Base-by-base conservation (phyloP, 177 flowering plant genomes). In the Vitis hybrid region DNA sequence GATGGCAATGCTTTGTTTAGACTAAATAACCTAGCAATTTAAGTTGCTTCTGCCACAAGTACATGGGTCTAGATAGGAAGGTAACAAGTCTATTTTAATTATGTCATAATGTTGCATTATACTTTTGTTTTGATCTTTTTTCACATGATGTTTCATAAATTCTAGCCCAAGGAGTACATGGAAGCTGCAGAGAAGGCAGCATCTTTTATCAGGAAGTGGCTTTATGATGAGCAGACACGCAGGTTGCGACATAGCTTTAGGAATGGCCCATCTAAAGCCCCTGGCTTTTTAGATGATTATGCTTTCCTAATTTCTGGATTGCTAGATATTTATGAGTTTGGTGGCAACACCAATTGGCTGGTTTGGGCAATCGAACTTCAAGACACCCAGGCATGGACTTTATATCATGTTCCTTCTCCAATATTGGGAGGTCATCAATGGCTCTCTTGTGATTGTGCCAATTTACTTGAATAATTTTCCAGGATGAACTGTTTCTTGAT, bases 251-350 rank as follows among this genome's bases (percentile, higher is more conserved):
- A 89, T 72, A 91, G 97, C 80, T 95, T 80, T 72, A 82, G 99
- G 74, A 95, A 92, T 59, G 97, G 92, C 9, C 99, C 99, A 65
- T 88, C 99, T 15, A 91, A 83, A 83, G 97, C 97, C 18, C 95
- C 99, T 63, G 99, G 92, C 1, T 92, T 91, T 78, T 72, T 95
- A 67, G 99, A 95, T 79, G 99, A 95, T 78, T 92, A 92, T 79
- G 97, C 97, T 20, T 95, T 95, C 73, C 81, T 95, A 11, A 92
- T 95, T 59, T 84, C 89, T 1, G 97, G 88, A 19, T 77, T 95
- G 75, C 84, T 92, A 65, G 97, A 95, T 85, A 77, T 95, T 24
- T 95, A 88, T 28, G 97, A 95, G 78, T 83, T 10, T 77, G 97
- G 99, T 66, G 92, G 93, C 50, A 78, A 77, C 19, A 81, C 79